A percentile compares a stretch with the other conserved stretches of the same genome.
phyloP scores from a whole-genome alignment of 345 rosid genomes.

The Litchi chinensis region DNA sequence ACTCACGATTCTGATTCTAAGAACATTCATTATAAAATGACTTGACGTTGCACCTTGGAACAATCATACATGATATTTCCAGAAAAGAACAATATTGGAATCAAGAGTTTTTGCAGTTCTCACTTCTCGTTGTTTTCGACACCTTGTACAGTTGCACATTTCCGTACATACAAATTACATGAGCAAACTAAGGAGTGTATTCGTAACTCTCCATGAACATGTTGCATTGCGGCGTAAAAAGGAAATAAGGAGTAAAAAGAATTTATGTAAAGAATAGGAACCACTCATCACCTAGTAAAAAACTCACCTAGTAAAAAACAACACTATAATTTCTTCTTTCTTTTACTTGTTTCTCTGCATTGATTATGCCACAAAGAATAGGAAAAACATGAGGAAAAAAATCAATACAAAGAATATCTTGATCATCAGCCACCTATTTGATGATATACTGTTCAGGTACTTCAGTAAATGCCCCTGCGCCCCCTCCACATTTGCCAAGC shows the following conservation, averaged over 20 bases:
- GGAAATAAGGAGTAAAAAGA: neutral
- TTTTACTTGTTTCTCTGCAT: constrained; percentile 12
- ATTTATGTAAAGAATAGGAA: constrained; percentile 9
- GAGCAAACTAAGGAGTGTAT: neutral
- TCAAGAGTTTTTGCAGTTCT: neutral
- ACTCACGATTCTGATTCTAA: neutral
- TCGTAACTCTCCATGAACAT: neutral
- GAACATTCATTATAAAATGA: neutral
- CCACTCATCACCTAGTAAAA: neutral
- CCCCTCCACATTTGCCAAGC: constrained; percentile 47
- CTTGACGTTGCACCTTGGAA: neutral
- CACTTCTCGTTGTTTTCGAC: constrained; percentile 15
- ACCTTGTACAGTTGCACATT: constrained; percentile 12
- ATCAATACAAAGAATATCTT: constrained; percentile 50
- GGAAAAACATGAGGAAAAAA: constrained; percentile 50
- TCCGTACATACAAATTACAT: neutral
- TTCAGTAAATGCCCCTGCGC: constrained; percentile 50
- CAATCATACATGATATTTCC: neutral
- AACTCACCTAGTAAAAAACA: neutral
- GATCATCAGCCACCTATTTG: constrained; percentile 52
- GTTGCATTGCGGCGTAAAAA: neutral
- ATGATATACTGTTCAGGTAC: constrained; percentile 48
- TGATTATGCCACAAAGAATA: constrained; percentile 49
- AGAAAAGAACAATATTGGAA: neutral
- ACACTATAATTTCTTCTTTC: constrained; percentile 6